Evolutionary conservation across 768 basidiomycete species (phyloP).

Genomic region (Rhodotorula sphaerocarpa): DNA sequence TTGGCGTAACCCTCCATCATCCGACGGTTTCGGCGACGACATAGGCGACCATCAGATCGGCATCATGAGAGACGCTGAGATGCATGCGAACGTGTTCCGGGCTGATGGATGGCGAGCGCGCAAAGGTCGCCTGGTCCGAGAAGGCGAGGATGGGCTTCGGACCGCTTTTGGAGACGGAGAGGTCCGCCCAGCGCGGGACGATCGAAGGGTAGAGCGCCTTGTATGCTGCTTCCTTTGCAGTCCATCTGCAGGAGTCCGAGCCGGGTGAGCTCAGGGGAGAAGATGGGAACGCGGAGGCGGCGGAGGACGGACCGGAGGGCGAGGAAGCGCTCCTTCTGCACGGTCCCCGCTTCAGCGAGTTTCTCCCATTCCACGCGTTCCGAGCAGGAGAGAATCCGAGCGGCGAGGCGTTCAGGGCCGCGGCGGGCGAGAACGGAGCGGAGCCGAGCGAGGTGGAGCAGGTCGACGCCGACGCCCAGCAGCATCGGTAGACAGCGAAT

Average conservation of each 20-base stretch:
- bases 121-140: background rate
- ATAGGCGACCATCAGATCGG: conserved; percentile 53
- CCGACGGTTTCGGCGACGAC: conserved; percentile 10
- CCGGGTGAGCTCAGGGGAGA: conserved; percentile 12
- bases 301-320: conserved; percentile 59
- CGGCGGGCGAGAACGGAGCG: conserved; percentile 51
- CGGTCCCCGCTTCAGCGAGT: conserved; percentile 12
- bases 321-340: conserved; percentile 50
- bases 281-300: background rate
- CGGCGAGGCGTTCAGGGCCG: conserved; percentile 49
- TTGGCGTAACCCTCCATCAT: too few species aligned
- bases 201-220: conserved; percentile 66
- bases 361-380: conserved; percentile 49
- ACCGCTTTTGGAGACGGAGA: conserved; percentile 49
- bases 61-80: conserved; percentile 72
- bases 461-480: conserved; percentile 67
- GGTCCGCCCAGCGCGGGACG: conserved; percentile 65
- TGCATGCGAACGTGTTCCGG: conserved; percentile 50
- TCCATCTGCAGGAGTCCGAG: conserved; percentile 53
- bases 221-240: conserved; percentile 76
- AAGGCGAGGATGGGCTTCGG: conserved; percentile 17
- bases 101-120: conserved; percentile 41
- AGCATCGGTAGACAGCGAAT: too few species aligned
- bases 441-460: conserved; percentile 64
- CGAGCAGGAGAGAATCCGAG: conserved; percentile 55